Evolutionary conservation across 768 basidiomycete genomes (phyloP).

Genomic region (Aureoboletus auriporus): DNA sequence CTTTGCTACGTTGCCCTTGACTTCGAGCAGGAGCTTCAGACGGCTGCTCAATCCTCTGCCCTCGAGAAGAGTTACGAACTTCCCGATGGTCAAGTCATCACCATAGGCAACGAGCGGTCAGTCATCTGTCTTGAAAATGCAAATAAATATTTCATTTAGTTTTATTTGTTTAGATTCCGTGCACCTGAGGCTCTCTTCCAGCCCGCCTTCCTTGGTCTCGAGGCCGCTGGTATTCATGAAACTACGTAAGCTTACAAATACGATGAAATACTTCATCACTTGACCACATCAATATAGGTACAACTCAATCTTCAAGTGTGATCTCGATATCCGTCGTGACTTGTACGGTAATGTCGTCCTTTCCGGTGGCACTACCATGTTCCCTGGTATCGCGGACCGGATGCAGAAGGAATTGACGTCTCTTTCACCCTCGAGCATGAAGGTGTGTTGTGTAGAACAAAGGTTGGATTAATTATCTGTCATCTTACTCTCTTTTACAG

Average conservation of each 20-base stretch:
- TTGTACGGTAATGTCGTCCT: constrained; percentile 38
- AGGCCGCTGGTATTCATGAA: constrained; percentile 82
- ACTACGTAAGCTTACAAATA: constrained; percentile 40
- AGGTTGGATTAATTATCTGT: neutral
- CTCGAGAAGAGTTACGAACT: constrained; percentile 94
- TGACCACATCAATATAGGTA: constrained; percentile 29
- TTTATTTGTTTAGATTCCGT: constrained; percentile 40
- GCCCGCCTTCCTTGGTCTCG: constrained; percentile 59
- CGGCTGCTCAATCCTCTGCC: constrained; percentile 82
- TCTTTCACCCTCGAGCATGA: constrained; percentile 80
- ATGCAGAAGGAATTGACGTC: constrained; percentile 93
- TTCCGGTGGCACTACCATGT: constrained; percentile 90
- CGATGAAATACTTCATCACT: neutral
- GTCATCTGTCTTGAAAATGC: constrained; percentile 4
- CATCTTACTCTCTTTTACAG: constrained; percentile 24
- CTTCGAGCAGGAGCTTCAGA: constrained; percentile 91
- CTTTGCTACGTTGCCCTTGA: constrained; percentile 93
- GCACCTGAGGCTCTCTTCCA: constrained; percentile 57
- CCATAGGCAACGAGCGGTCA: constrained; percentile 65
- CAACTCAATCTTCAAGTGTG: constrained; percentile 64
- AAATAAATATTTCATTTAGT: neutral
- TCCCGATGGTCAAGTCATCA: constrained; percentile 92
- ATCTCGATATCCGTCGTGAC: constrained; percentile 55
- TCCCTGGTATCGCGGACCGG: constrained; percentile 93
- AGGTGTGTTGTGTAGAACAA: constrained; percentile 39